A percentile compares a stretch with the other conserved stretches of the same genome.
These are phyloP conservation scores for Gaillardinia entomophila DNA, from an alignment of 805 yeast genomes.

Conservation along the genomic window DNA sequence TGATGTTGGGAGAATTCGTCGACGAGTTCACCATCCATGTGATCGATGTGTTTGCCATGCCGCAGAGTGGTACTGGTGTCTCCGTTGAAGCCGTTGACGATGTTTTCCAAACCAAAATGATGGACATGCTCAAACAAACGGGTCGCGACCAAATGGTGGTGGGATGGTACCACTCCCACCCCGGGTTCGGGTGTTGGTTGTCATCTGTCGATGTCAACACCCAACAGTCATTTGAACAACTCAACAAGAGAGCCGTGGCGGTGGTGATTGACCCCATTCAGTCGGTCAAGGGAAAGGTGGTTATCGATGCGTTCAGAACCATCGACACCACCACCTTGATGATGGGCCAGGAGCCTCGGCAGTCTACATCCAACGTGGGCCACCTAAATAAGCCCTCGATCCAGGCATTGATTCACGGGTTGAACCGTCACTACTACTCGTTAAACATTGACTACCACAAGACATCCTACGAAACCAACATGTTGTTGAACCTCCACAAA, in stretches of 20 bases:
- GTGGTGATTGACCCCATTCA: conserved; percentile 98
- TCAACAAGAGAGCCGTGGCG: conserved; percentile 94
- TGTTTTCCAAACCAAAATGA: conserved; percentile 97
- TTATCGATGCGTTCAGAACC: conserved; percentile 95
- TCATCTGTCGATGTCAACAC: conserved; percentile 97
- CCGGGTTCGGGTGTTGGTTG: conserved; percentile 98
- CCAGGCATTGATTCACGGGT: conserved; percentile 94
- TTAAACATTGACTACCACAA: conserved; percentile 91
- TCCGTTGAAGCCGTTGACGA: conserved; percentile 99
- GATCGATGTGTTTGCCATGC: conserved; percentile 98
- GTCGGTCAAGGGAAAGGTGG: conserved; percentile 97
- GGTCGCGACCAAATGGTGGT: conserved; percentile 99
- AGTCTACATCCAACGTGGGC: conserved; percentile 93
- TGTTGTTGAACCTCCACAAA: conserved; percentile 91
- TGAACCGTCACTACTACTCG: conserved; percentile 95
- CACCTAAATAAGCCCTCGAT: conserved; percentile 93
- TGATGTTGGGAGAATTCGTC: conserved; percentile 96
- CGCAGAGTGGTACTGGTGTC: conserved; percentile 97
- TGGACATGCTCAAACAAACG: conserved; percentile 98
- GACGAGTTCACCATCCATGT: conserved; percentile 97
- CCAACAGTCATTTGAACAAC: conserved; percentile 95
- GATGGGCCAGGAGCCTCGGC: conserved; percentile 98
- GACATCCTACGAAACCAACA: conserved; percentile 85
- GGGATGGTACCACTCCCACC: conserved; percentile 99
- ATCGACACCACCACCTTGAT: conserved; percentile 82